phyloP scores from a whole-genome alignment of 495 filamentous ascomycete genomes.

The Neurospora sp. region DNA sequence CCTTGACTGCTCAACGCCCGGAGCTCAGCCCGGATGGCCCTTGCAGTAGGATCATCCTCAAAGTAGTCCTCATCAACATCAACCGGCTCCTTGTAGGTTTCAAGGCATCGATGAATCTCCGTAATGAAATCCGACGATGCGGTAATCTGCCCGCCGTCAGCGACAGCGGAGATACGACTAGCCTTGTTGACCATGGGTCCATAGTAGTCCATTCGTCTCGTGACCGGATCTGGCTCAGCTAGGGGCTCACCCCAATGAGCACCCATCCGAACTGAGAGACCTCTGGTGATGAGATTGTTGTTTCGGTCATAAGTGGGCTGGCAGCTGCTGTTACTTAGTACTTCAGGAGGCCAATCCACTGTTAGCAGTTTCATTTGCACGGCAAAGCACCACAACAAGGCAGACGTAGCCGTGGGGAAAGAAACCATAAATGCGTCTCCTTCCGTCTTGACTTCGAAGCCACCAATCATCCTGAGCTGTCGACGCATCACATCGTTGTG shows the following conservation, averaged over 20 bases:
- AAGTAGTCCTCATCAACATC: conserved; percentile 57
- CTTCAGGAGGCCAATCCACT: conserved; percentile 86
- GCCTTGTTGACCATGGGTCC: conserved; percentile 98
- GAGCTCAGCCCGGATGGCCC: conserved; percentile 76
- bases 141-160: conserved; percentile 96
- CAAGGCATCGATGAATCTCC: conserved; percentile 84
- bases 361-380: conserved; percentile 81
- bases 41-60: conserved; percentile 58
- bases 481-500: conserved; percentile 94
- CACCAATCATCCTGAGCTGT: conserved; percentile 85
- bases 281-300: conserved; percentile 80
- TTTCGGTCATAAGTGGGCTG: conserved; percentile 73
- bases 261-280: conserved; percentile 93
- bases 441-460: conserved; percentile 99
- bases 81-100: conserved; percentile 67
- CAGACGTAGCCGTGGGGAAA: conserved; percentile 88
- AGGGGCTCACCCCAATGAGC: conserved; percentile 92
- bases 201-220: conserved; percentile 98
- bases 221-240: conserved; percentile 90
- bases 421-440: conserved; percentile 99
- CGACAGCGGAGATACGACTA: conserved; percentile 80
- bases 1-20: conserved; percentile 81
- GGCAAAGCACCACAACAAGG: conserved; percentile 90
- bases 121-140: conserved; percentile 94
- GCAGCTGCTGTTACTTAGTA: conserved; percentile 76